Conservation (phyloP, 352 stramenopile genomes). For the Phytophthora hibernalis region DNA sequence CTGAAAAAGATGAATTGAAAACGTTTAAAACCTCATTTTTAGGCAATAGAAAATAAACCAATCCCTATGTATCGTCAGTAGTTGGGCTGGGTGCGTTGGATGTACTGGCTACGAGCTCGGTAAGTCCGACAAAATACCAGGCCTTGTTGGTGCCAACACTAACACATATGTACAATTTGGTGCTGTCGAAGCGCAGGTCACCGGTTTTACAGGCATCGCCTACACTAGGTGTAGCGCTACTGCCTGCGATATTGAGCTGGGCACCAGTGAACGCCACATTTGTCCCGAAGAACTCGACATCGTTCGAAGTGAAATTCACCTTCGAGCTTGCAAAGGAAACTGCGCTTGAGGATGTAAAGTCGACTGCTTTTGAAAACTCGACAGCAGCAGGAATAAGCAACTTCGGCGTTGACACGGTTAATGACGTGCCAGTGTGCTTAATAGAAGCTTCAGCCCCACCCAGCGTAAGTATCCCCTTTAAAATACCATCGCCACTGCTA, state of each 20-base stretch:
- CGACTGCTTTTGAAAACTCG: slow-evolving; percentile 7
- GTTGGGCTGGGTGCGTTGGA: too few relatives aligned
- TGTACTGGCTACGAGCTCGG: neutral
- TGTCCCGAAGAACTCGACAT: slow-evolving; percentile 5
- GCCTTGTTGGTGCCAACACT: too few relatives aligned
- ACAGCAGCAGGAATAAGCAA: slow-evolving; percentile 17
- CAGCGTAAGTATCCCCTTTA: slow-evolving; percentile 37
- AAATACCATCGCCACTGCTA: slow-evolving; percentile 33
- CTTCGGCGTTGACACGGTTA: slow-evolving; percentile 38
- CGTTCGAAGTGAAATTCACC: slow-evolving; percentile 4
- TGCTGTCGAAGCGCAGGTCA: slow-evolving; percentile 37
- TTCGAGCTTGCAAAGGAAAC: neutral
- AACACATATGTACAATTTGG: slow-evolving; percentile 38
- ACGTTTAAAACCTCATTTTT: too few relatives aligned
- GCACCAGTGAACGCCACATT: slow-evolving; percentile 1
- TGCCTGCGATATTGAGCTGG: slow-evolving; percentile 31
- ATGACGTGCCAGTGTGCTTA: slow-evolving; percentile 38
- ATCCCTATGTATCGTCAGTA: too few relatives aligned
- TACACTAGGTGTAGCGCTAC: neutral
- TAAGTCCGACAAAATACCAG: neutral
- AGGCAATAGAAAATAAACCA: too few relatives aligned
- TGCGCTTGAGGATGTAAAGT: neutral
- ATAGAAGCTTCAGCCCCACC: slow-evolving; percentile 30
- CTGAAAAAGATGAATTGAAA: too few relatives aligned
- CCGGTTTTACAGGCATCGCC: slow-evolving; percentile 19